phyloP scores from a whole-genome alignment of 1,139 yeast species.

The Hansenula lynferdii region DNA sequence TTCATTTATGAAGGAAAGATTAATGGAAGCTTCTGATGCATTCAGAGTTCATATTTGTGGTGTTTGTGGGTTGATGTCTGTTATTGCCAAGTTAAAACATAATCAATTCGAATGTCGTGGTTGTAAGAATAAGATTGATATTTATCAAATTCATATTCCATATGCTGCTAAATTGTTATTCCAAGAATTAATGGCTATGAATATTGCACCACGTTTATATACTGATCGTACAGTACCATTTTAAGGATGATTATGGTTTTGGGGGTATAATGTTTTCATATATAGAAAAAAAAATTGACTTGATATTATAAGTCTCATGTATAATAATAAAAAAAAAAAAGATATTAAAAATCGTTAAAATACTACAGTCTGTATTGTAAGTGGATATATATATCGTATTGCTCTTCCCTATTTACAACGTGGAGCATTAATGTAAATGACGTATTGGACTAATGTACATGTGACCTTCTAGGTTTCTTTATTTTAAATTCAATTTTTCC shows the following conservation, averaged over 20 bases:
- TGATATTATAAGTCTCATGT: too few relatives aligned
- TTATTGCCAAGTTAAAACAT: constrained; percentile 94
- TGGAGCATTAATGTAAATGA: too few relatives aligned
- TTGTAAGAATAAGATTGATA: constrained; percentile 97
- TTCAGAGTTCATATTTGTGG: constrained; percentile 98
- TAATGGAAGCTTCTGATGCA: constrained; percentile 99
- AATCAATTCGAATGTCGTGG: constrained; percentile 98
- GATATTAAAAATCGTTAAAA: too few relatives aligned
- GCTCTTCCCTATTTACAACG: too few relatives aligned
- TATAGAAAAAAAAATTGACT: too few relatives aligned
- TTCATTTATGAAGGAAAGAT: constrained; percentile 91
- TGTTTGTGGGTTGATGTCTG: constrained; percentile 95
- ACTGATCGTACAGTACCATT: constrained; percentile 46
- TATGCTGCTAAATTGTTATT: constrained; percentile 94
- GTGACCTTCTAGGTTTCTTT: constrained; percentile 2
- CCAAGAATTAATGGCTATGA: constrained; percentile 99
- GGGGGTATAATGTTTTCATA: not conserved
- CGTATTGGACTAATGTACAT: not conserved
- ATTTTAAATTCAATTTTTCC: constrained; percentile 29
- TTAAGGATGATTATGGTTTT: not conserved
- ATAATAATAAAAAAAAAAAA: too few relatives aligned
- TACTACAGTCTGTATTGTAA: too few relatives aligned
- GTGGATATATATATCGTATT: too few relatives aligned
- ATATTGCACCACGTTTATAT: constrained; percentile 82
- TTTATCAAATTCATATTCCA: constrained; percentile 95